A percentile compares a stretch with the other conserved stretches of the same genome.
Evolutionary conservation across 2,329 filamentous ascomycete genomes (phyloP).

Genomic region (Pyrenochaeta sp.): DNA sequence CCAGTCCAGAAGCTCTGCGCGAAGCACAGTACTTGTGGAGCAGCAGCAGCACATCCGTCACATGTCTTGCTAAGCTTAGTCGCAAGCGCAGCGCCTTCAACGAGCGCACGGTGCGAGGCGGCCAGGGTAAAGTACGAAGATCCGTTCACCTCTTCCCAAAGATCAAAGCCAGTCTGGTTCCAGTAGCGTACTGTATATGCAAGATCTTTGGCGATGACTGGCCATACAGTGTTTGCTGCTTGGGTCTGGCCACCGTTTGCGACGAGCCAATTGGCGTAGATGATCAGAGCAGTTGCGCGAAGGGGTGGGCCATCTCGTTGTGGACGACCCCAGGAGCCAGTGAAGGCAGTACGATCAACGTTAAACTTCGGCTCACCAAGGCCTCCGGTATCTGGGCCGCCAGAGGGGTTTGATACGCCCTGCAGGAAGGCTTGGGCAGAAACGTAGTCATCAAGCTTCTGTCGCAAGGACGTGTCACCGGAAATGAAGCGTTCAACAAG

Average conservation of each 20-base stretch:
- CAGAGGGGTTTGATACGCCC: slow-evolving; percentile 73
- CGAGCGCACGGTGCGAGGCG: slow-evolving; percentile 70
- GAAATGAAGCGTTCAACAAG: slow-evolving; percentile 72
- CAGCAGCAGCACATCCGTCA: slow-evolving; percentile 68
- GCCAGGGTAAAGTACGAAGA: slow-evolving; percentile 82
- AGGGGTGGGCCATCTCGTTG: slow-evolving; percentile 83
- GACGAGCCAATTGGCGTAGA: slow-evolving; percentile 77
- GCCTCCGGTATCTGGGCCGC: slow-evolving; percentile 58
- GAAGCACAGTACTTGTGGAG: slow-evolving; percentile 77
- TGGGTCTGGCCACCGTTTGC: slow-evolving; percentile 63
- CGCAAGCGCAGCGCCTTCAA: slow-evolving; percentile 73
- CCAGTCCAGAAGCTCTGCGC: slow-evolving; percentile 77
- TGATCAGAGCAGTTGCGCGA: slow-evolving; percentile 75
- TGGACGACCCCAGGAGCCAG: slow-evolving; percentile 77
- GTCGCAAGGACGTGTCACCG: slow-evolving; percentile 67
- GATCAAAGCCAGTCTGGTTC: slow-evolving; percentile 71
- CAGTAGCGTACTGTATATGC: slow-evolving; percentile 76
- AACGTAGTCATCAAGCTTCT: slow-evolving; percentile 73
- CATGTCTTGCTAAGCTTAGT: slow-evolving; percentile 68
- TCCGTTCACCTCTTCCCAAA: slow-evolving; percentile 84
- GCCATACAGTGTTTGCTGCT: slow-evolving; percentile 67
- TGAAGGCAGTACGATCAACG: slow-evolving; percentile 70
- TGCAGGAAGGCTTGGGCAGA: slow-evolving; percentile 72
- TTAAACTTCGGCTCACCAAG: slow-evolving; percentile 80
- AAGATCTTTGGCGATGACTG: slow-evolving; percentile 78